A percentile compares a stretch with the other conserved stretches of the same genome.
phyloP scores from a whole-genome alignment of 768 basidiomycete genomes.

The Hysterangium stoloniferum region DNA sequence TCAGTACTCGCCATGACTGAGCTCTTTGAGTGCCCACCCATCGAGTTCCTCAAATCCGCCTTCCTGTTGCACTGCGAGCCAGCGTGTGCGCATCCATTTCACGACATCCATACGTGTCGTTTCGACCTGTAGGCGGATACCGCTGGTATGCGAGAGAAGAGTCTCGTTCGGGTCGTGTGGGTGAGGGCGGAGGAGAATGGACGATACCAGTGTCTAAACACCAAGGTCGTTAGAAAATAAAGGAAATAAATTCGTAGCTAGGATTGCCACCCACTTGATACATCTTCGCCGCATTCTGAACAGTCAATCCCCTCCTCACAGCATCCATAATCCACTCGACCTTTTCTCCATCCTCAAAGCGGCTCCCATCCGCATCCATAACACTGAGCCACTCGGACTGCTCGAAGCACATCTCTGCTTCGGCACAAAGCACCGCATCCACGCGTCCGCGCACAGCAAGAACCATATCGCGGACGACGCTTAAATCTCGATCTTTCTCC shows the following conservation, averaged over 20 bases:
- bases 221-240: not conserved
- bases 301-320: slow-evolving; percentile 52
- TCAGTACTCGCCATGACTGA: slow-evolving; percentile 58
- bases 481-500: slow-evolving; percentile 50
- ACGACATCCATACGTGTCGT: slow-evolving; percentile 55
- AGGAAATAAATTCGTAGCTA: not conserved
- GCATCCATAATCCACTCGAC: slow-evolving; percentile 71
- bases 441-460: slow-evolving; percentile 49
- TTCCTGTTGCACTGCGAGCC: slow-evolving; percentile 64
- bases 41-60: slow-evolving; percentile 82
- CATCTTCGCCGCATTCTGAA: slow-evolving; percentile 53
- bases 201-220: slow-evolving; percentile 59
- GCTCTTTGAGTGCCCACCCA: slow-evolving; percentile 82
- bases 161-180: slow-evolving; percentile 49
- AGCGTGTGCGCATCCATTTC: slow-evolving; percentile 69
- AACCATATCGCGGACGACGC: slow-evolving; percentile 57
- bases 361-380: slow-evolving; percentile 49
- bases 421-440: slow-evolving; percentile 51
- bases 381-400: slow-evolving; percentile 67
- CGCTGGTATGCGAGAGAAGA: slow-evolving; percentile 62
- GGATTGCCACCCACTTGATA: slow-evolving; percentile 56
- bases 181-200: slow-evolving; percentile 62
- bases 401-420: slow-evolving; percentile 59
- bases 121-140: slow-evolving; percentile 66
- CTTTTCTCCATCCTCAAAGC: slow-evolving; percentile 72